Percentiles rank a stretch among this genome's conserved stretches.
Evolutionary conservation across 2,329 filamentous ascomycete genomes (phyloP).

Genomic region (Botrytis medusae): DNA sequence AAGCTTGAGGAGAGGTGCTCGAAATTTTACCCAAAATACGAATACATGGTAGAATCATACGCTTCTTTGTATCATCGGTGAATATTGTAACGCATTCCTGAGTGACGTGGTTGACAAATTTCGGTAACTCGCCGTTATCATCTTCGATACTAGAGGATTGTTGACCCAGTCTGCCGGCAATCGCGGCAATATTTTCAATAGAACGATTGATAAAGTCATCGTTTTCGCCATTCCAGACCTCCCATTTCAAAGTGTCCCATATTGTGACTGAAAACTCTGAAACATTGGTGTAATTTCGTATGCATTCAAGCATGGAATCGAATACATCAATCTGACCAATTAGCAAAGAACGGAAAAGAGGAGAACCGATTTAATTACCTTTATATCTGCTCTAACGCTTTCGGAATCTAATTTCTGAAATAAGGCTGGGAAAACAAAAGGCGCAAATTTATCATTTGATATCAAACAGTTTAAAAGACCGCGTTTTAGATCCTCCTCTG

Average conservation of each 20-base stretch:
- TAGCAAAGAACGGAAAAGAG: constrained; percentile 22
- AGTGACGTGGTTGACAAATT: constrained; percentile 22
- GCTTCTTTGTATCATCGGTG: constrained; percentile 20
- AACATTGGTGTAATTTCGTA: constrained; percentile 29
- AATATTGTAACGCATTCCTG: constrained; percentile 22
- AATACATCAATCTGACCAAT: constrained; percentile 36
- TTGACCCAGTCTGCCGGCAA: constrained; percentile 24
- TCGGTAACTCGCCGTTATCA: constrained; percentile 18
- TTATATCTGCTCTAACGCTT: constrained; percentile 33
- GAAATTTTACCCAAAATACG: constrained; percentile 21
- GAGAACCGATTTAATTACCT: constrained; percentile 30
- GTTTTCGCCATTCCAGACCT: constrained; percentile 39
- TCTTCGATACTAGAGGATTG: constrained; percentile 19
- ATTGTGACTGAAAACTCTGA: constrained; percentile 33
- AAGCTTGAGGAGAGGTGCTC: constrained; percentile 18
- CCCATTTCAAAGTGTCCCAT: constrained; percentile 40
- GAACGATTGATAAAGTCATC: constrained; percentile 36
- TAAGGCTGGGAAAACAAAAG: constrained; percentile 30
- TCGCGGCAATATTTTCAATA: constrained; percentile 30
- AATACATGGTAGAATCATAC: constrained; percentile 19
- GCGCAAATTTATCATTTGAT: constrained; percentile 34
- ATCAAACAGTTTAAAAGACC: constrained; percentile 34
- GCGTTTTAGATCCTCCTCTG: constrained; percentile 29
- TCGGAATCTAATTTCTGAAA: constrained; percentile 35
- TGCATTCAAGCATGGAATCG: constrained; percentile 28